Evolutionary conservation across 2,329 filamentous ascomycete species (phyloP).

Genomic region (Orbilia oligospora): DNA sequence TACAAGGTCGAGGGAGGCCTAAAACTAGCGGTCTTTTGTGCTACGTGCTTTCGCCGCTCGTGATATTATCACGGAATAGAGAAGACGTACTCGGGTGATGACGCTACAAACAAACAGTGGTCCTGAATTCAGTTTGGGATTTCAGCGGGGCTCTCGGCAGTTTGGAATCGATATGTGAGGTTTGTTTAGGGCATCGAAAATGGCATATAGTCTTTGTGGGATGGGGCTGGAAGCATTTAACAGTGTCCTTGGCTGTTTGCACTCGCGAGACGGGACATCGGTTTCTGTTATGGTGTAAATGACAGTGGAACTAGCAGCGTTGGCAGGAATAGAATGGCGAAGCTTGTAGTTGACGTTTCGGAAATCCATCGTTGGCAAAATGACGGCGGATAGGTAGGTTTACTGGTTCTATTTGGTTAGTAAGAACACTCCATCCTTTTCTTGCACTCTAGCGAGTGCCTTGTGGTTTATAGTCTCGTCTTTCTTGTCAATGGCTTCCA

Average conservation of each 20-base stretch:
- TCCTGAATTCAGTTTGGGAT: conserved; percentile 46
- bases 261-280: conserved; percentile 37
- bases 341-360: conserved; percentile 29
- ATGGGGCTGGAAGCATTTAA: conserved; percentile 50
- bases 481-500: conserved; percentile 40
- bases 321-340: conserved; percentile 26
- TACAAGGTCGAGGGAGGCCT: neutral
- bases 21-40: conserved; percentile 54
- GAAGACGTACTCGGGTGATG: conserved; percentile 59
- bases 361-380: conserved; percentile 17
- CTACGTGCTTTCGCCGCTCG: conserved; percentile 60
- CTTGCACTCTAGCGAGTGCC: conserved; percentile 34
- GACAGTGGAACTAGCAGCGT: conserved; percentile 29
- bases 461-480: conserved; percentile 36
- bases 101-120: conserved; percentile 47
- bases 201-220: conserved; percentile 29
- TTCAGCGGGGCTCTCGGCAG: conserved; percentile 23
- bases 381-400: conserved; percentile 33
- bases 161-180: conserved; percentile 34
- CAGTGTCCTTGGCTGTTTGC: conserved; percentile 44
- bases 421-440: conserved; percentile 57
- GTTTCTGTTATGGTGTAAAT: conserved; percentile 38
- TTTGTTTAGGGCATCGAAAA: conserved; percentile 36
- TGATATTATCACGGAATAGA: conserved; percentile 42
- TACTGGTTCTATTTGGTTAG: conserved; percentile 10